Conservation (phyloP, 2,329 filamentous ascomycete species). For the Diaporthe aspalathi region DNA sequence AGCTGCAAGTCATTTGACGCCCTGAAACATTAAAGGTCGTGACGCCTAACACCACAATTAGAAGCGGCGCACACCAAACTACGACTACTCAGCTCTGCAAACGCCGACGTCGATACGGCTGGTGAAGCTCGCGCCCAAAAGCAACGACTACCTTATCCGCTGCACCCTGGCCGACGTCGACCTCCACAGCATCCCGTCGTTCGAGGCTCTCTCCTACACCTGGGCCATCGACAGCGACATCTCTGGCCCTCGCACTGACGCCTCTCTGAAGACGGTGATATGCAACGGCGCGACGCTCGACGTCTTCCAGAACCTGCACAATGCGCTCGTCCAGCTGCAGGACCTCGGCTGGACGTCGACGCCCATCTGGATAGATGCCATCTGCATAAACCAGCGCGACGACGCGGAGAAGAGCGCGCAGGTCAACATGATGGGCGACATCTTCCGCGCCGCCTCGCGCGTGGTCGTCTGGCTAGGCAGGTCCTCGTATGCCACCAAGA, state of each 20-base stretch:
- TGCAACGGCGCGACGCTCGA: neutral
- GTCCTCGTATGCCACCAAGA: conserved; percentile 9
- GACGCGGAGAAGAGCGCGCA: neutral
- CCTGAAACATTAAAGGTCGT: neutral
- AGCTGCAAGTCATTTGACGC: neutral
- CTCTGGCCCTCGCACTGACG: neutral
- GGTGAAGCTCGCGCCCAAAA: neutral
- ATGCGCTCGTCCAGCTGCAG: conserved; percentile 1
- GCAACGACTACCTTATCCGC: neutral
- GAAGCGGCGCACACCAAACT: neutral
- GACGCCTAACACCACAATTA: neutral
- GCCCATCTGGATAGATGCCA: conserved; percentile 1
- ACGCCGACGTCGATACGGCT: neutral
- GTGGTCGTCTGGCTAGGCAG: neutral
- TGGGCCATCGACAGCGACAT: conserved; percentile 14
- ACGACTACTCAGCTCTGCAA: neutral
- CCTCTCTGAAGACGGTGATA: neutral
- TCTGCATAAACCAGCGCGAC: conserved; percentile 2
- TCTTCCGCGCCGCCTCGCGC: conserved; percentile 8
- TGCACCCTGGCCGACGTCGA: neutral
- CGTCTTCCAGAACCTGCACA: conserved; percentile 12
- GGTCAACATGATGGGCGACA: conserved; percentile 15
- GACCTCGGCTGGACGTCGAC: neutral
- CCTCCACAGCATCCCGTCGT: neutral
- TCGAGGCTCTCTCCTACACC: conserved; percentile 5